phyloP scores from a whole-genome alignment of 108 stramenopile species.

The Nannochloropsis salina region DNA sequence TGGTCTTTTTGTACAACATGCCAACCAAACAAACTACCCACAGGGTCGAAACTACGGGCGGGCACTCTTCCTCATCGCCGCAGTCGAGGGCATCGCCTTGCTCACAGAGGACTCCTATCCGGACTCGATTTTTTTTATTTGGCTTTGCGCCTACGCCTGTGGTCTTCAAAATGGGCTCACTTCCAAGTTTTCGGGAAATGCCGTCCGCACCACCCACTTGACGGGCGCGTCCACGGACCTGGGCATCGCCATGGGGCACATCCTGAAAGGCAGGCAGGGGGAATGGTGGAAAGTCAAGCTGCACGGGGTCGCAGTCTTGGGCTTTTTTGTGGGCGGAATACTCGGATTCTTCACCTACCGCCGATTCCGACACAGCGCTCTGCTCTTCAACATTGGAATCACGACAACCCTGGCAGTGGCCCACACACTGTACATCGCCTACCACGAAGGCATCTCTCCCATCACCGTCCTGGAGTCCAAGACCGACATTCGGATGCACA shows the following conservation, averaged over 20 bases:
- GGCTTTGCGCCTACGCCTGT: neutral
- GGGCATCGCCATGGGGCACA: conserved; percentile 18
- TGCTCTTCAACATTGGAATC: neutral
- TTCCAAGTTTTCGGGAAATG: neutral
- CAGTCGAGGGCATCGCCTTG: neutral
- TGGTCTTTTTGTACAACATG: no score
- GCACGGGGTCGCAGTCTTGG: neutral
- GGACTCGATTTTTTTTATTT: conserved; percentile 5
- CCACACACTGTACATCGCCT: neutral
- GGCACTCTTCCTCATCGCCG: neutral
- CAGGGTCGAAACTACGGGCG: conserved; percentile 13
- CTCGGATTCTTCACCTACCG: neutral
- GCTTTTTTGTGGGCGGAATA: conserved; percentile 1
- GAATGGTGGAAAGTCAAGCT: conserved; percentile 18
- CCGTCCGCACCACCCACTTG: conserved; percentile 15
- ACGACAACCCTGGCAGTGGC: neutral
- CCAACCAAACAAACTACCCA: no score
- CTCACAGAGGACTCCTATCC: neutral
- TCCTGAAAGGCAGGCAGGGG: conserved; percentile 6
- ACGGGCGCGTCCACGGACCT: conserved; percentile 18
- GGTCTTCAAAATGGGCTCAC: conserved; percentile 21
- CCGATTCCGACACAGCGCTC: neutral
- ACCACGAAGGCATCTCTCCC: neutral
- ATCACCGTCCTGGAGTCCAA: neutral
- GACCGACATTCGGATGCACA: neutral